Evolutionary conservation across 371 early-diverging fungal species (phyloP), one percentile per base, ranked within the genome.

Genomic region (Chytridium lagenaria): DNA sequence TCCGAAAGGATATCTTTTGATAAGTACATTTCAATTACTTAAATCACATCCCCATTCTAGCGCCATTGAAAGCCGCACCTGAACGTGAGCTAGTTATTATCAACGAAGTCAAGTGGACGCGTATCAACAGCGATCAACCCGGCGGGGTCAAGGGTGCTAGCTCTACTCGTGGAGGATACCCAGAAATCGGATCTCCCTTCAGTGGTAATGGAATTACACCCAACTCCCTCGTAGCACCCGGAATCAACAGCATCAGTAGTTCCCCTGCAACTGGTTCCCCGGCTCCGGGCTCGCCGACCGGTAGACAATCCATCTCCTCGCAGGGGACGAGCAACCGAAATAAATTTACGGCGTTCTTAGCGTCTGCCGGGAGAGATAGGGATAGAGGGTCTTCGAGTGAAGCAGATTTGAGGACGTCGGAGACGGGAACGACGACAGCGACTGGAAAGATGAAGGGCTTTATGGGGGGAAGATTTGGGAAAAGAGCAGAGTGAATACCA

Each of bases 81-180:
- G 66, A 66, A 5, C 49, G 66, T n/a, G 66, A 66, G 28, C 39
- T 16, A 15, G 28, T 40, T 44, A 44, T 44, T n/a, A 44, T 44
- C 28, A 66, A 66, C 28, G 40, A 66, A 30, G 64, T 51, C 59
- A 70, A 70, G 63, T 49, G 37, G 5, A 59, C 49, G 19, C 61
- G 59, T 28, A 61, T 70, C 39, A 68, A 26, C 1, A 39, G 34
- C 19, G 55, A 37, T 30, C 57, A 61, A 36, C 36, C 37, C 36
- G 34, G 7, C 36, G 26, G 55, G 26, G 55, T n/a, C 5, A 5
- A 5, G 26, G 26, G 26, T 22, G 55, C 12, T 26, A 23, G 55
- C n/a, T n/a, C n/a, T n/a, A n/a, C n/a, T n/a, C n/a, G n/a, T n/a
- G n/a, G n/a, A n/a, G n/a, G n/a, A n/a, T n/a, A n/a, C n/a, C n/a